Evolutionary conservation across 1,139 yeast species (phyloP).

Genomic region (Saccharomyces hybrid): DNA sequence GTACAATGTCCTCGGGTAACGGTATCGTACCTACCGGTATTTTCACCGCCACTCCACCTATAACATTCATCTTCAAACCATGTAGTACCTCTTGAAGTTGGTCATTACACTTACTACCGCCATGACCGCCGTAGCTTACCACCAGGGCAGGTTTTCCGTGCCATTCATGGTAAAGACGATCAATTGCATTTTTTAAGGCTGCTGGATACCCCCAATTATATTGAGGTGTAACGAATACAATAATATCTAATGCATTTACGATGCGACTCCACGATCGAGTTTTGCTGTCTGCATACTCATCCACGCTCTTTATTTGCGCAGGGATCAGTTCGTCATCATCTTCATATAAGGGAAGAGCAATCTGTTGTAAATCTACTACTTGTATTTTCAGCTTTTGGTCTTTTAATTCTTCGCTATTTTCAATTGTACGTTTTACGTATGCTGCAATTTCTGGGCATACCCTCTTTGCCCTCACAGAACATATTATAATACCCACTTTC

Average conservation of each 20-base stretch:
- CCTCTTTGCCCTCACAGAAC: constrained; percentile 4
- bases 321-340: constrained; percentile 7
- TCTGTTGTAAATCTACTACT: not conserved
- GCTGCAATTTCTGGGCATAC: constrained; percentile 5
- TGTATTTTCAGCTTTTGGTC: not conserved
- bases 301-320: constrained; percentile 13
- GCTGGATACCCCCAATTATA: constrained; percentile 33
- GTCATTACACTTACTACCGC: constrained; percentile 28
- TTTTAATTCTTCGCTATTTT: not conserved
- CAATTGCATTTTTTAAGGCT: constrained; percentile 31
- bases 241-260: constrained; percentile 18
- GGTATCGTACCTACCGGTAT: not conserved
- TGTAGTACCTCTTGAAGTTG: constrained; percentile 12
- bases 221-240: constrained; percentile 32
- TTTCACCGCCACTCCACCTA: constrained; percentile 6
- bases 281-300: constrained; percentile 15
- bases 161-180: constrained; percentile 31
- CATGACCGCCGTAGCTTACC: constrained; percentile 30
- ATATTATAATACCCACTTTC: constrained; percentile 2
- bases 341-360: not conserved
- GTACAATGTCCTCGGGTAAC: not conserved
- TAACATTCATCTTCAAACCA: constrained; percentile 12
- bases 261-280: constrained; percentile 19
- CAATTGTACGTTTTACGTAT: constrained; percentile 3
- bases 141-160: constrained; percentile 27